These are phyloP conservation scores for Fusarium nodosum DNA, from an alignment of 2,329 filamentous ascomycete species.

Conservation along the genomic window DNA sequence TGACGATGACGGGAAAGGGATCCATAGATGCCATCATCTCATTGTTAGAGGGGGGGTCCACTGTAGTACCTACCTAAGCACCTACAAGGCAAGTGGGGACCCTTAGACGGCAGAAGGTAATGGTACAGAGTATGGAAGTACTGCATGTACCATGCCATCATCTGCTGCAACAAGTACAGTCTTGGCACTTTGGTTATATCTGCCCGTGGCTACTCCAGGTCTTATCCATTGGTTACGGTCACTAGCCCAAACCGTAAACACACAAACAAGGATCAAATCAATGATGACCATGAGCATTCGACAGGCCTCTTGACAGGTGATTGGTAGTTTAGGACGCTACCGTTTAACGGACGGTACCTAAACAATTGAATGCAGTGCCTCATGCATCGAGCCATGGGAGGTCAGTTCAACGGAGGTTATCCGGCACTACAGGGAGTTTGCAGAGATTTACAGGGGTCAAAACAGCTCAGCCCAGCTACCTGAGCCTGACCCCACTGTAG, in stretches of 20 bases:
- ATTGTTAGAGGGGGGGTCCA: conserved; percentile 15
- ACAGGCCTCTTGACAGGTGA: conserved; percentile 9
- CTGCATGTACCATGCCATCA: conserved; percentile 16
- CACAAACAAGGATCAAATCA: not conserved
- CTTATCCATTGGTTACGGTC: conserved; percentile 1
- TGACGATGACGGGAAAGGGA: conserved; percentile 27
- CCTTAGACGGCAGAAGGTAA: not conserved
- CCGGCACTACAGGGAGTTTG: conserved; percentile 28
- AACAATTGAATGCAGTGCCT: not conserved
- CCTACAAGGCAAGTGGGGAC: conserved; percentile 26
- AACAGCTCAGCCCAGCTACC: not conserved
- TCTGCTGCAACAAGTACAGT: conserved; percentile 16
- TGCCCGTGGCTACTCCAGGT: conserved; percentile 1
- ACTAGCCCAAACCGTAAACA: conserved; percentile 4
- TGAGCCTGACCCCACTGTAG: conserved; percentile 21
- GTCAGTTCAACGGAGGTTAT: conserved; percentile 32
- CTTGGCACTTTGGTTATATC: conserved; percentile 2
- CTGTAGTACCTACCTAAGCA: conserved; percentile 1
- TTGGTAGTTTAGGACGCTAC: conserved; percentile 17
- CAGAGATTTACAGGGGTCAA: conserved; percentile 25
- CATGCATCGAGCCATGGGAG: not conserved
- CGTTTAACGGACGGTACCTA: conserved; percentile 35
- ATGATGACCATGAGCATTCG: conserved; percentile 1
- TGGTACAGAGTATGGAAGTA: not conserved
- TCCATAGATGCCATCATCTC: conserved; percentile 32